A percentile compares a stretch with the other conserved stretches of the same genome.
Conservation (phyloP, 176 grass and related monocot genomes). For the Poa annua region DNA sequence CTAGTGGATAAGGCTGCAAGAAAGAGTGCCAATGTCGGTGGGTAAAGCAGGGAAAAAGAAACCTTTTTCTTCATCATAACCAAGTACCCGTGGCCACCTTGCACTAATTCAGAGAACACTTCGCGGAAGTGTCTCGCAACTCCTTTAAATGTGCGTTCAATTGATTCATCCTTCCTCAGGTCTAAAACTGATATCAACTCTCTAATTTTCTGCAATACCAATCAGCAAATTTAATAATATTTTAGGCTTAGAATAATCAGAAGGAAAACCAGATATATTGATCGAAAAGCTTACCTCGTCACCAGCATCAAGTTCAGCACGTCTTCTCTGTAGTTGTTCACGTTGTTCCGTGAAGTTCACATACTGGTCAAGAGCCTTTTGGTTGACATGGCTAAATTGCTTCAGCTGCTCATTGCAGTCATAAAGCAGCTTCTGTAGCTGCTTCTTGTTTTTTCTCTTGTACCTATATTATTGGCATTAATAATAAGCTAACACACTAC, state of each 20-base stretch:
- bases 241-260: constrained; percentile 18
- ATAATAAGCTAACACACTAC: constrained; percentile 34
- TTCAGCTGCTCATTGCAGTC: constrained; percentile 86
- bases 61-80: constrained; percentile 99
- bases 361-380: constrained; percentile 99
- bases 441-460: constrained; percentile 96
- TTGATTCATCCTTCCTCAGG: constrained; percentile 99
- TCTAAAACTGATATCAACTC: constrained; percentile 92
- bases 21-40: constrained; percentile 3
- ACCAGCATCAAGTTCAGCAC: constrained; percentile 92
- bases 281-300: constrained; percentile 59
- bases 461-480: constrained; percentile 57
- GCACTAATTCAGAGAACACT: constrained; percentile 94
- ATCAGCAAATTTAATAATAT: constrained; percentile 28
- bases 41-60: constrained; percentile 21
- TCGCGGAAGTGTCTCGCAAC: constrained; percentile 93
- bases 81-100: constrained; percentile 91
- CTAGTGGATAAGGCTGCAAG: constrained; percentile 6
- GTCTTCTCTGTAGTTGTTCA: constrained; percentile 83
- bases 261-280: constrained; percentile 30
- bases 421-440: constrained; percentile 92
- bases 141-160: constrained; percentile 99
- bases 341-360: constrained; percentile 99
- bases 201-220: constrained; percentile 82
- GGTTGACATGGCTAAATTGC: constrained; percentile 97